These are phyloP conservation scores for Chlorophyllum brunneum DNA, from an alignment of 768 basidiomycete genomes.

Conservation along the genomic window DNA sequence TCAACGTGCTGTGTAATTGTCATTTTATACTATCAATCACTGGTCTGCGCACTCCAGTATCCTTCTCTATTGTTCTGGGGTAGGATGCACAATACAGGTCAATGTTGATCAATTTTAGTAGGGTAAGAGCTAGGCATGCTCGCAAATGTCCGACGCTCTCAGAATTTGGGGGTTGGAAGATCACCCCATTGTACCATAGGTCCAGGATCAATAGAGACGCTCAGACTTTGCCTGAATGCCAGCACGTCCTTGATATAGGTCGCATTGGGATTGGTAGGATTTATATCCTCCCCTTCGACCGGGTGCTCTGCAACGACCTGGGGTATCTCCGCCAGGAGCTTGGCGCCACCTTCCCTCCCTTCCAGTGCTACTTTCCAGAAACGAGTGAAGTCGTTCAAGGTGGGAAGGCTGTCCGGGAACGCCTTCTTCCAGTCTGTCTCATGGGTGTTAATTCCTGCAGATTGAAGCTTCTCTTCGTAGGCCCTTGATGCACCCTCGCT, in stretches of 20 bases:
- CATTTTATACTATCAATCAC: slow-evolving; percentile 15
- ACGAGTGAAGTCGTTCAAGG: slow-evolving; percentile 53
- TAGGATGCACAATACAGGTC: background rate
- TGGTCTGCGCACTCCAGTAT: slow-evolving; percentile 1
- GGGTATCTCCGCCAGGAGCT: slow-evolving; percentile 53
- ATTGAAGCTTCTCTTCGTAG: slow-evolving; percentile 41
- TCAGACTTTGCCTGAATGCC: slow-evolving; percentile 60
- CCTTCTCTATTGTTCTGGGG: slow-evolving; percentile 5
- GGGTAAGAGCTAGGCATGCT: too few relatives aligned
- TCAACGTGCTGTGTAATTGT: slow-evolving; percentile 8
- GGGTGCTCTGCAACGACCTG: slow-evolving; percentile 54
- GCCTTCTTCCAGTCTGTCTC: slow-evolving; percentile 47
- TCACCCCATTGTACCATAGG: slow-evolving; percentile 76
- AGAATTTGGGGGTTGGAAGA: slow-evolving; percentile 57
- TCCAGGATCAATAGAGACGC: slow-evolving; percentile 50
- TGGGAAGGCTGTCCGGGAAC: slow-evolving; percentile 54
- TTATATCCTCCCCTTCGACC: slow-evolving; percentile 47
- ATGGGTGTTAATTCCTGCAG: slow-evolving; percentile 35
- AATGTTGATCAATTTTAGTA: background rate
- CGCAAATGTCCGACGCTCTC: slow-evolving; percentile 14
- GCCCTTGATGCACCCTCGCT: slow-evolving; percentile 60
- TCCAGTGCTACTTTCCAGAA: slow-evolving; percentile 56
- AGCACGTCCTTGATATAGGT: slow-evolving; percentile 63
- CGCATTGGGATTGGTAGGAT: slow-evolving; percentile 41
- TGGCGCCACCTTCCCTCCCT: slow-evolving; percentile 35